phyloP scores from a whole-genome alignment of 768 basidiomycete genomes.

The Baorangia bicolor region DNA sequence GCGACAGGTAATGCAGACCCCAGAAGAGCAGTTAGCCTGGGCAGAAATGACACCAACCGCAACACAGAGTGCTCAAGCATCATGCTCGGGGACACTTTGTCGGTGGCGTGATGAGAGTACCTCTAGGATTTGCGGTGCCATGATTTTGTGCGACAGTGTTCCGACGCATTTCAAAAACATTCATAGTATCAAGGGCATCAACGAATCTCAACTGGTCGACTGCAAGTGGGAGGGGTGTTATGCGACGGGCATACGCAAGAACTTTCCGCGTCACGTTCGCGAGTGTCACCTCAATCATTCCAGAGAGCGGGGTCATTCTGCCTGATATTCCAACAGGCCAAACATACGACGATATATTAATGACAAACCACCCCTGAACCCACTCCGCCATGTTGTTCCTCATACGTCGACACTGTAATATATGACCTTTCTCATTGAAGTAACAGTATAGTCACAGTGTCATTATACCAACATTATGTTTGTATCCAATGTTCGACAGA shows the following conservation, averaged over 20 bases:
- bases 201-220: rapidly evolving
- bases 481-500: background rate
- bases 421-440: no score
- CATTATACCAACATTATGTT: no score
- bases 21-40: background rate
- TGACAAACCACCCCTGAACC: no score
- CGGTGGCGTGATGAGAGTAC: background rate
- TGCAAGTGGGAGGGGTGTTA: constrained; percentile 2
- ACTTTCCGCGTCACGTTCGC: background rate
- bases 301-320: background rate
- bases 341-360: no score
- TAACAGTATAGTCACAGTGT: no score
- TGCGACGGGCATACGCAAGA: background rate
- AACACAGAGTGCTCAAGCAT: background rate
- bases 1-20: background rate
- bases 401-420: no score
- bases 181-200: background rate
- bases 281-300: constrained; percentile 1
- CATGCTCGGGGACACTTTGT: background rate
- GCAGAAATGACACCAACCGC: no score
- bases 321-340: background rate
- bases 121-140: background rate
- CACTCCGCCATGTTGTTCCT: no score
- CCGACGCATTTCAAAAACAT: background rate
- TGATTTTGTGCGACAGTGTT: background rate